Base-by-base conservation (phyloP, 805 yeast species). In the Lipomyces chichibuensis region DNA sequence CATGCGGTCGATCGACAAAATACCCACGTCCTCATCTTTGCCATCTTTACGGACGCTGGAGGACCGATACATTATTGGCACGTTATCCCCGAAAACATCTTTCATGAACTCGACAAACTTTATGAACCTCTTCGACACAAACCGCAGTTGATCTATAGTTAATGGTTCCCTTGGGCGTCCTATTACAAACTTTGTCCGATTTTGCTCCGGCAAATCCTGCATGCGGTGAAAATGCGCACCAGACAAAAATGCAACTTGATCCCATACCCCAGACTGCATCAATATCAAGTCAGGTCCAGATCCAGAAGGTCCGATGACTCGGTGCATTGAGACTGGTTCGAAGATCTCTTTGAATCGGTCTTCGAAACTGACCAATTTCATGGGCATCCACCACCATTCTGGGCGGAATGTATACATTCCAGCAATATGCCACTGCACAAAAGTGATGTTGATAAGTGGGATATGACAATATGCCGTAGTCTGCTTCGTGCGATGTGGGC, bases 61-160 rank as follows among this genome's bases (percentile, higher is more conserved):
- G 43, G 66, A 32, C 37, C 71, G 61, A 52, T 56, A 59, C 63
- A 68, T 56, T 63, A 68, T 56, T n/a, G 67, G 71, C 43, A 62
- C 67, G 33, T 62, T 56, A 7, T 52, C 58, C 23, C 64, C 60
- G 29, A 67, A 68, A 7, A 56, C 32, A 9, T 29, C 43, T 33
- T 57, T 59, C 29, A 67, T 49, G 51, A 46, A 33, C 33, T 27
- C 43, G 37, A 68, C 57, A 23, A 67, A 54, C 61, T 63, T 52
- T 35, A 14, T 27, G 11, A 59, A 33, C 13, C 71, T 64, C 27
- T 54, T 46, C 35, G 54, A 37, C 5, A 32, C n/a, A 32, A 43
- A 63, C n/a, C 62, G 67, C 33, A 63, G 59, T 23, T 63, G 58
- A 8, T 32, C 39, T 32, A 39, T 14, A 20, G 35, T 39, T 20